A percentile compares a stretch with the other conserved stretches of the same genome.
phyloP scores from a whole-genome alignment of 2,329 filamentous ascomycete genomes.

The Talaromyces sp. region DNA sequence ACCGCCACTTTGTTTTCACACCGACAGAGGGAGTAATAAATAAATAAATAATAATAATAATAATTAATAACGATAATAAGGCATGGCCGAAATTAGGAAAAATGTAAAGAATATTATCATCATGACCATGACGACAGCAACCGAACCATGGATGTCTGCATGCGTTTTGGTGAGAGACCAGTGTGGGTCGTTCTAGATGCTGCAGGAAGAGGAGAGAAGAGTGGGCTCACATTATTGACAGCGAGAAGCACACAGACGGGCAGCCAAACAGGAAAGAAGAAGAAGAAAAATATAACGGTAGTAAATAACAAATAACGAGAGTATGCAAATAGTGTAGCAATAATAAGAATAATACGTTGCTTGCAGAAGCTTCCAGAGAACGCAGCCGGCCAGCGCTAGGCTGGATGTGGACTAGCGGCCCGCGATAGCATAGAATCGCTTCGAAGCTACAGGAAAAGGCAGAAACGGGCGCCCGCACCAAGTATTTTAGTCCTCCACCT shows the following conservation, averaged over 20 bases:
- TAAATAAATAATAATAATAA: background rate
- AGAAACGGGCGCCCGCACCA: slow-evolving; percentile 6
- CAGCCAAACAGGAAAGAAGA: too few relatives aligned
- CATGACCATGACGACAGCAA: background rate
- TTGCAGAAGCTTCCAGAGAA: background rate
- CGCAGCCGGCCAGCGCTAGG: background rate
- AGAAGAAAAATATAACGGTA: too few relatives aligned
- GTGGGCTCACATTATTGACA: too few relatives aligned
- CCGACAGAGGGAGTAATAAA: background rate
- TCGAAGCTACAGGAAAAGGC: slow-evolving; percentile 14
- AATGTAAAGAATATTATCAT: background rate
- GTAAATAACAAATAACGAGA: too few relatives aligned
- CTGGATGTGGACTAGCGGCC: slow-evolving; percentile 2
- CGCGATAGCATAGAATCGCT: slow-evolving; percentile 13
- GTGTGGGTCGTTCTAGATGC: background rate
- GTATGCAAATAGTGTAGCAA: too few relatives aligned
- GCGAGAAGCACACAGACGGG: too few relatives aligned
- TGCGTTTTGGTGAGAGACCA: too few relatives aligned
- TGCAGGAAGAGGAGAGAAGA: background rate
- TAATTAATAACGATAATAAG: background rate
- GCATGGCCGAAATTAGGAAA: too few relatives aligned
- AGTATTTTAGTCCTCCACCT: slow-evolving; percentile 18
- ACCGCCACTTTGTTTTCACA: background rate
- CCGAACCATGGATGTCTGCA: background rate
- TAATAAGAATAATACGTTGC: too few relatives aligned